These are phyloP conservation scores for Oryza glumipatula DNA, from an alignment of 176 grass and related monocot genomes.

Conservation along the genomic window DNA sequence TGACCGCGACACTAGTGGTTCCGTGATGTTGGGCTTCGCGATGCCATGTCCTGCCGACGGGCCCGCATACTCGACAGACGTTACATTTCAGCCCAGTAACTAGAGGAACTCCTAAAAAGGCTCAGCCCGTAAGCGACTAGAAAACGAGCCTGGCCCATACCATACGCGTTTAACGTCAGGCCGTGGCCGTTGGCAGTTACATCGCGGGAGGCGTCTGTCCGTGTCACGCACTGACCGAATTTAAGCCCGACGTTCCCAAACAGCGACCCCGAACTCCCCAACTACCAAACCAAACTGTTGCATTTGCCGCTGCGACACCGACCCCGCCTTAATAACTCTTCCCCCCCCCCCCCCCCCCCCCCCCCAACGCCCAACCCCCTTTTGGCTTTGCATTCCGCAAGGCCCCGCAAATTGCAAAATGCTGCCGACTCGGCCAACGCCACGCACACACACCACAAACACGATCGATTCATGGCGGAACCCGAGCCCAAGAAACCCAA, in stretches of 20 bases:
- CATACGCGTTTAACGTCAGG: not conserved
- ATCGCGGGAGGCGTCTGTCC: not conserved
- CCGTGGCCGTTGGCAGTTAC: too few species aligned
- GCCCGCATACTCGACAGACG: not conserved
- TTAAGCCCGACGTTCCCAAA: not conserved
- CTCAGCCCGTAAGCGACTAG: not conserved
- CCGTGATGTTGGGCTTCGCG: too few species aligned
- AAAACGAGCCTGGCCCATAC: not conserved
- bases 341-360: not conserved
- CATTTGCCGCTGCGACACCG: not conserved
- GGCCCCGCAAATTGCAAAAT: not conserved
- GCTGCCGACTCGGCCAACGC: not conserved
- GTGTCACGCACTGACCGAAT: conserved; percentile 16
- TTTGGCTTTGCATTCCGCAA: not conserved
- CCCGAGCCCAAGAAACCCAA: conserved; percentile 18
- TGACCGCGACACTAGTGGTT: too few species aligned
- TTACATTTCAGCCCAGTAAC: not conserved
- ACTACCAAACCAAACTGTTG: not conserved
- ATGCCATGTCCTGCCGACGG: not conserved
- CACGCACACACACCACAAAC: conserved; percentile 5
- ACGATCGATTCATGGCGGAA: conserved; percentile 17
- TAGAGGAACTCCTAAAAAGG: not conserved
- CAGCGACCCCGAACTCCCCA: conserved; percentile 30
- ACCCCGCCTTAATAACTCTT: conserved; percentile 50
- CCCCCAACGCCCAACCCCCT: conserved; percentile 14